Evolutionary conservation across 1,139 yeast genomes (phyloP), one percentile per base, ranked within the genome.

Genomic region (Magnusiomyces magnusii): DNA sequence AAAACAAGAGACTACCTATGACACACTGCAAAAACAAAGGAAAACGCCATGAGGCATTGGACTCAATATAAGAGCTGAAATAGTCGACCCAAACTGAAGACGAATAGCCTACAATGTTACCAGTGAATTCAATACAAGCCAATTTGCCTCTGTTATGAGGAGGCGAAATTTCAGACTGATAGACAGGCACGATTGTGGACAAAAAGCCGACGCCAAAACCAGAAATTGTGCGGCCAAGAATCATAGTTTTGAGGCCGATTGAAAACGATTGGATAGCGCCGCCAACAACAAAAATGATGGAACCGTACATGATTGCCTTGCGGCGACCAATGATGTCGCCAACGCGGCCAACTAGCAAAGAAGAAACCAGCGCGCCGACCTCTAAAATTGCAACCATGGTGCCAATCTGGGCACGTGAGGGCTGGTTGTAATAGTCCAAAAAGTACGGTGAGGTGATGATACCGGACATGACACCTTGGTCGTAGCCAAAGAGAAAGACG

Each of bases 111-210:
- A 89, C 73, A 62, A 91, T 86, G 70, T 91, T 91, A 2, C 97
- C 97, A 0, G 97, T 88, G 72, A 91, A 92, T 73, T 92, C 97
- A 53, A 91, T 84, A 68, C 96, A 90, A 0, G 96, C 97, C 60
- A 89, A 80, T 67, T 86, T 83, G 1, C 98, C 98, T 62, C 98
- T 79, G 65, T 86, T 88, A 63, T 87, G 86, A 0, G 97, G 91
- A 19, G 96, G 96, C 47, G 95, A 85, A 61, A 92, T 89, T 71
- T 92, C 98, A 5, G 90, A 82, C 74, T 91, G 97, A 72, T 90
- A 92, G 55, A 93, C 89, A 0, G 98, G 97, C n/a, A 93, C 95
- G 57, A 91, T 89, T 5, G 96, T 89, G 17, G 95, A 86, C 59
- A 92, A 78, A 68, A 89, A 80, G 15, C 97, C 98, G 53, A 92